Base-by-base conservation (phyloP, 257 asterid species). In the Salvia splendens region DNA sequence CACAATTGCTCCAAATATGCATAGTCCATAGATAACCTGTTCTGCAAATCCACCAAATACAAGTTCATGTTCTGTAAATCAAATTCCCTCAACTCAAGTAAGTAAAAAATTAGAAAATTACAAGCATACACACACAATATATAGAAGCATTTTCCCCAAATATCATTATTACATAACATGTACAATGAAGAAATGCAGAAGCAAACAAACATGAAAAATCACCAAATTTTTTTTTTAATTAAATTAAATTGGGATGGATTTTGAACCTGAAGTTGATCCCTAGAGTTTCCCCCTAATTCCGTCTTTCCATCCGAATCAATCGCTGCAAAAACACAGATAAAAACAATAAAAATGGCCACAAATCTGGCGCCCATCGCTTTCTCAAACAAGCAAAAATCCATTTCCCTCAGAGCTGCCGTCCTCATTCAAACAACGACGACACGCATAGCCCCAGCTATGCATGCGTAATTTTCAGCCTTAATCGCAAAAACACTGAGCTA, bases 291-390 rank as follows among this genome's bases (percentile, higher is more conserved):
- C 3, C 73, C 82, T 53, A 81, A 73, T 72, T 83, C 84, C 75
- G 83, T 73, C 76, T 74, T 75, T 9, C 86, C 86, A 61, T 82
- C 84, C n/a, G 92, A 83, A 71, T 77, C 49, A 73, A 67, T 81
- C 4, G 86, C 81, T 17, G 84, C 80, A 67, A 77, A 76, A 78
- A 81, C 74, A 65, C 83, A 84, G 42, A 86, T 17, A 74, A 81
- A 74, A 68, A 80, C 88, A 71, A 88, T 78, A 68, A 83, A 70
- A 81, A 84, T 69, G 69, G 82, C 82, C 52, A 74, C 73, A 73
- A 69, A 69, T 65, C 78, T 75, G 76, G 75, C 63, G 73, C 75
- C 89, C 94, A 84, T 88, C 66, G 67, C 73, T 41, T 75, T 70
- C 63, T 73, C 77, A 78, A 68, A 70, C 49, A 57, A 74, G 64